These are phyloP conservation scores for Myxozyma monticola DNA, from an alignment of 805 yeast species.

Conservation along the genomic window DNA sequence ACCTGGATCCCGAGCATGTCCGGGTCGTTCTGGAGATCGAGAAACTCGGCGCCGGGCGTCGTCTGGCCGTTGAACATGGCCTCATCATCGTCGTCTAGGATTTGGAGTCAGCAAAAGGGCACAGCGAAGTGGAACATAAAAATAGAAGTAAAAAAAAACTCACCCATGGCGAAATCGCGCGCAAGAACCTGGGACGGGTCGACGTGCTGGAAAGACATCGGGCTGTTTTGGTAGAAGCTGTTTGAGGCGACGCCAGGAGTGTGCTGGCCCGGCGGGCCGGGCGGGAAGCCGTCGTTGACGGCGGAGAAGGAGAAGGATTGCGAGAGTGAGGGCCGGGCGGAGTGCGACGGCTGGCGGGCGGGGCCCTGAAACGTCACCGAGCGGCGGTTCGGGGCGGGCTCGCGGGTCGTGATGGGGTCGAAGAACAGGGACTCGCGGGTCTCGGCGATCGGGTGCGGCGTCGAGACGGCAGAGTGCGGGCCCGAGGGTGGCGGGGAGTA, in stretches of 20 bases:
- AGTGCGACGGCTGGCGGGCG: background rate
- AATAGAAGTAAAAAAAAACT: background rate
- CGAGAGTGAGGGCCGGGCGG: conserved; percentile 23
- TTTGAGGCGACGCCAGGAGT: conserved; percentile 24
- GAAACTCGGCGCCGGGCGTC: conserved; percentile 16
- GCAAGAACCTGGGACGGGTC: conserved; percentile 27
- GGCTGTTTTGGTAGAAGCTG: conserved; percentile 2
- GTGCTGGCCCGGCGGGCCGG: conserved; percentile 19
- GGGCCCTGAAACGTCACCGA: conserved; percentile 15
- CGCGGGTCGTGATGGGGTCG: conserved; percentile 26
- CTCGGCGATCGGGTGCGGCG: conserved; percentile 31
- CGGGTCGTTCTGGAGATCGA: conserved; percentile 18
- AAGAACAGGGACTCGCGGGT: conserved; percentile 33
- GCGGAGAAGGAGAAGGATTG: conserved; percentile 20
- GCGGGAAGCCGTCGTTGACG: conserved; percentile 26
- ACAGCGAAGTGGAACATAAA: background rate
- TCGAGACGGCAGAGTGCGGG: conserved; percentile 30
- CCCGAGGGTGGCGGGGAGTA: conserved; percentile 34
- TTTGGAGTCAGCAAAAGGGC: too few relatives aligned
- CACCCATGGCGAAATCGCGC: conserved; percentile 13
- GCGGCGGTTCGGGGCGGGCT: conserved; percentile 28
- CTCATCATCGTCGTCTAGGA: conserved; percentile 19
- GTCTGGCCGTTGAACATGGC: background rate
- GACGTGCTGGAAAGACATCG: conserved; percentile 19
- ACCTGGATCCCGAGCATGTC: conserved; percentile 9